These are phyloP conservation scores for Marsdenia floribunda DNA, from an alignment of 257 asterid genomes.

Conservation along the genomic window DNA sequence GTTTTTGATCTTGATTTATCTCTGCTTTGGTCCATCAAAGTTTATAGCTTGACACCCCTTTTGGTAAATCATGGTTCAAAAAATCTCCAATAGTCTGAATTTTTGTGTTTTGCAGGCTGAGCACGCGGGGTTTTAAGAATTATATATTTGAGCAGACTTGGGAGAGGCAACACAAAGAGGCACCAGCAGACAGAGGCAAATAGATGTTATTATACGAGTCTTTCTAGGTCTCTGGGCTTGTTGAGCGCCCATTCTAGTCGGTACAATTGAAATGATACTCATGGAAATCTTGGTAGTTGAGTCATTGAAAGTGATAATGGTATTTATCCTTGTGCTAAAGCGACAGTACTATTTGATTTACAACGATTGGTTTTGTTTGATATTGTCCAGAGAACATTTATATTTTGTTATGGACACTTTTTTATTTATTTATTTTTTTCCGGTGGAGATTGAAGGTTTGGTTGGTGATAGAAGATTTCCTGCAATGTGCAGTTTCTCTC, in stretches of 20 bases:
- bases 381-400: not conserved
- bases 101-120: conserved; percentile 3
- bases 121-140: not conserved
- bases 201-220: not conserved
- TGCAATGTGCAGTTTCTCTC: not conserved
- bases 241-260: not conserved
- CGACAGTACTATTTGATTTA: not conserved
- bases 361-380: conserved; percentile 5
- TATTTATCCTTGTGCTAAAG: not conserved
- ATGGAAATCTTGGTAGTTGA: not conserved
- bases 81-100: not conserved
- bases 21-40: not conserved
- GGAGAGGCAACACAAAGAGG: conserved; percentile 13
- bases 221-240: not conserved
- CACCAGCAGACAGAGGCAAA: not conserved
- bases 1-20: not conserved
- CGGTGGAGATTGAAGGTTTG: not conserved
- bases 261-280: not conserved
- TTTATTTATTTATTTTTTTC: not conserved
- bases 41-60: not conserved
- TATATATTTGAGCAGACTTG: conserved; percentile 11
- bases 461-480: not conserved
- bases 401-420: not conserved
- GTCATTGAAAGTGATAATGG: not conserved
- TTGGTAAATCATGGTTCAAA: not conserved